These are phyloP conservation scores for Citrus reticulata DNA, from an alignment of 345 rosid genomes.

Conservation along the genomic window DNA sequence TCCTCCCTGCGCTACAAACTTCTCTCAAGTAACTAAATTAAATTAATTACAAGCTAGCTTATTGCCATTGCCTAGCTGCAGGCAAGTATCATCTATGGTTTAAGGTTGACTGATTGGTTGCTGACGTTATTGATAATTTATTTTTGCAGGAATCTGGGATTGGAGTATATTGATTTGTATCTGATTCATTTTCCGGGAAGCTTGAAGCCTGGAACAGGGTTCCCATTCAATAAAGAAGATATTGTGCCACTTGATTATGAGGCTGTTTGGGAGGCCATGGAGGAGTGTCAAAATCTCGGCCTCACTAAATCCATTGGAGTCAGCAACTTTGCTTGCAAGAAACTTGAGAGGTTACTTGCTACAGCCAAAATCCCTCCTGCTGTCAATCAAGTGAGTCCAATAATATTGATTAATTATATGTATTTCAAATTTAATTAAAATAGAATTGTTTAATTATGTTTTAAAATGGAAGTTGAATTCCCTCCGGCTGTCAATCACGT, in stretches of 20 bases:
- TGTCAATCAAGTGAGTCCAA: conserved; percentile 30
- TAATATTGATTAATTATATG: too few relatives aligned
- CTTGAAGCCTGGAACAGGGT: not conserved
- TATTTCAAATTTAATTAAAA: too few relatives aligned
- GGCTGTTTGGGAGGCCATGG: conserved; percentile 42
- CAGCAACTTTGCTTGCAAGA: conserved; percentile 33
- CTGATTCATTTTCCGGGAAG: conserved; percentile 29
- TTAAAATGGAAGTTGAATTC: too few relatives aligned
- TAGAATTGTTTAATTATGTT: too few relatives aligned
- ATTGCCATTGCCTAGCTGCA: not conserved
- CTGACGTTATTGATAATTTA: too few relatives aligned
- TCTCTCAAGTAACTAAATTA: conserved; percentile 10
- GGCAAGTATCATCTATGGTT: not conserved
- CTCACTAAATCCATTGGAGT: conserved; percentile 38
- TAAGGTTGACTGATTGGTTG: too few relatives aligned
- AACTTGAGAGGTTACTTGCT: conserved; percentile 29
- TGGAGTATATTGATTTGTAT: conserved; percentile 34
- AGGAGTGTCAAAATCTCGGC: conserved; percentile 33
- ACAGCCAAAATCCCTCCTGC: conserved; percentile 28
- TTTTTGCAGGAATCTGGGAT: conserved; percentile 22
- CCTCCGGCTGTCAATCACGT: too few relatives aligned
- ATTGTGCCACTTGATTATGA: conserved; percentile 17
- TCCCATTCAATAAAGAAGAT: not conserved
- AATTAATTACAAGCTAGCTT: too few relatives aligned
- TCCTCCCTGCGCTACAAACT: conserved; percentile 13